These are phyloP conservation scores for Penicillium paneum DNA, from an alignment of 2,329 filamentous ascomycete genomes.

Conservation along the genomic window DNA sequence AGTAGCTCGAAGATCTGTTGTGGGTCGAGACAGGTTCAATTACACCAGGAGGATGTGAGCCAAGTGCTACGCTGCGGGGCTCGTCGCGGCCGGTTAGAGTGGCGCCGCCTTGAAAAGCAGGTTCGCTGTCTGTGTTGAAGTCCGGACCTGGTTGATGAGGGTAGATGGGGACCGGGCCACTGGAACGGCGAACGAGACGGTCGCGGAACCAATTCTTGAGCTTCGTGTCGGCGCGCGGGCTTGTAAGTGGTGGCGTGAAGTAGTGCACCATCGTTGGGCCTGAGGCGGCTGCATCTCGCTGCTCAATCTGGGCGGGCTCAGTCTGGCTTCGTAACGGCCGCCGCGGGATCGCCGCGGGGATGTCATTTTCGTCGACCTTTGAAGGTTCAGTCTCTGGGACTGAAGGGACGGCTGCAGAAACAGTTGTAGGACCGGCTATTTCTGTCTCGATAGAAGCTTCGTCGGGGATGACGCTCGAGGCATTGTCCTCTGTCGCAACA, in stretches of 20 bases:
- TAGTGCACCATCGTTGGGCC: constrained; percentile 10
- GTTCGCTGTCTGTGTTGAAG: constrained; percentile 13
- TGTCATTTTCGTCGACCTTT: neutral
- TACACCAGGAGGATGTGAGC: constrained; percentile 32
- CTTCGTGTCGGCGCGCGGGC: constrained; percentile 32
- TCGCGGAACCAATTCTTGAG: constrained; percentile 37
- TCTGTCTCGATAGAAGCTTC: neutral
- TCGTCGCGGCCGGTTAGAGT: constrained; percentile 18
- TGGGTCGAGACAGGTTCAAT: constrained; percentile 22
- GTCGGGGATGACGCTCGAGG: neutral
- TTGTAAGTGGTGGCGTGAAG: constrained; percentile 19
- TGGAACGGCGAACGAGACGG: constrained; percentile 28
- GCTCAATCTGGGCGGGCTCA: neutral
- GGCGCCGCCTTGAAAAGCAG: constrained; percentile 24
- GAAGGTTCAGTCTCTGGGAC: neutral
- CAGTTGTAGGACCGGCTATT: constrained; percentile 4
- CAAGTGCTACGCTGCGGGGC: constrained; percentile 25
- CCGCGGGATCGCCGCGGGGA: neutral
- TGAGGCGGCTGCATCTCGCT: constrained; percentile 14
- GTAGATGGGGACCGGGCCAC: constrained; percentile 23
- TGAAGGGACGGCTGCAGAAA: neutral
- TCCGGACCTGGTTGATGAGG: constrained; percentile 25
- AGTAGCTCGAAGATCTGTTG: constrained; percentile 13
- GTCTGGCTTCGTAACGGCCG: neutral
- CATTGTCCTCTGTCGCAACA: neutral